These are phyloP conservation scores for Tetradesmus obliquus DNA, from an alignment of 139 green algal genomes.

Conservation along the genomic window DNA sequence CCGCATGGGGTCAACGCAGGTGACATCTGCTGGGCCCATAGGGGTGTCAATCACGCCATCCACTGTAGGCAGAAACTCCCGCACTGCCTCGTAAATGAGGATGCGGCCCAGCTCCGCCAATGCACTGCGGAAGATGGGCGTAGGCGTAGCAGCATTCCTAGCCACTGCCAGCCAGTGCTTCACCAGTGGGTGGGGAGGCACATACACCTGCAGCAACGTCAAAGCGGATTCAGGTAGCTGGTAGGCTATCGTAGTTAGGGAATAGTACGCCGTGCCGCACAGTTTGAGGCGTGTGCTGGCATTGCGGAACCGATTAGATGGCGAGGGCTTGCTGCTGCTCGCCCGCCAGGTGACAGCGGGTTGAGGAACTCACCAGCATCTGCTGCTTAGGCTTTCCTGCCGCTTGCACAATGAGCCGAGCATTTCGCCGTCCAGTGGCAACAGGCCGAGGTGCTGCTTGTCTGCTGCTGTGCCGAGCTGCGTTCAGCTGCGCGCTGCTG, in stretches of 20 bases:
- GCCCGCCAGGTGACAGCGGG: not conserved
- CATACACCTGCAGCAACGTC: conserved; percentile 80
- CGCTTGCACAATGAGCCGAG: not conserved
- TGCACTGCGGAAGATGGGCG: conserved; percentile 86
- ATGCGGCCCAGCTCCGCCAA: conserved; percentile 92
- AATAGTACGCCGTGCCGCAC: not conserved
- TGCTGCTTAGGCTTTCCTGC: conserved; percentile 29
- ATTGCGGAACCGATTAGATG: not conserved
- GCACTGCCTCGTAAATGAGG: conserved; percentile 90
- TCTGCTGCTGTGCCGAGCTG: not conserved
- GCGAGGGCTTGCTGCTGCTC: not conserved
- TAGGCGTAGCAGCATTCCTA: conserved; percentile 86
- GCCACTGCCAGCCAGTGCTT: conserved; percentile 97
- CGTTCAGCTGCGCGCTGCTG: not conserved
- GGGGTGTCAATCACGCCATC: conserved; percentile 85
- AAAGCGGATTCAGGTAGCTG: not conserved
- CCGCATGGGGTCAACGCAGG: conserved; percentile 81
- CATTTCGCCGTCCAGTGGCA: not conserved
- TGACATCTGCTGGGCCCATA: conserved; percentile 82
- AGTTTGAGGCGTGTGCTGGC: not conserved
- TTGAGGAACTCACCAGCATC: conserved; percentile 37
- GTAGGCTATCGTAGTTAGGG: not conserved
- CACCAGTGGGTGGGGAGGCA: conserved; percentile 96
- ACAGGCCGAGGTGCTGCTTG: not conserved
- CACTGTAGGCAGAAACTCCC: conserved; percentile 91